These are phyloP conservation scores for Sugiyamaella pinicola DNA, from an alignment of 1,139 yeast genomes.

Conservation along the genomic window DNA sequence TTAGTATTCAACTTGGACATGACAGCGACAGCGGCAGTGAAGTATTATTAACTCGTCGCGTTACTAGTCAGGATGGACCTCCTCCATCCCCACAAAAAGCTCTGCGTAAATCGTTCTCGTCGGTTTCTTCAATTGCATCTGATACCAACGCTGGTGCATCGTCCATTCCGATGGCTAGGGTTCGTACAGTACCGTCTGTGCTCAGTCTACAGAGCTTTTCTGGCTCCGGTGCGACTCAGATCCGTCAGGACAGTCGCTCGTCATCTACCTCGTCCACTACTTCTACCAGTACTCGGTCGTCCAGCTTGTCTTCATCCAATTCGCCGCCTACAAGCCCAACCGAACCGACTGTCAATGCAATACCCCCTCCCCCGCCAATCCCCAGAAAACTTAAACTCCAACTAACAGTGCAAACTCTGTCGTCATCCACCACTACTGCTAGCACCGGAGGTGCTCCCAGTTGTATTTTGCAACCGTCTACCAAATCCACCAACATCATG, in stretches of 20 bases:
- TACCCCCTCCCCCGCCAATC: constrained; percentile 26
- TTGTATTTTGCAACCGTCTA: constrained; percentile 6
- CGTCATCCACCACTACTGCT: background rate
- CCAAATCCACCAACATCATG: constrained; percentile 4
- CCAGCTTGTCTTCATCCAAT: constrained; percentile 4
- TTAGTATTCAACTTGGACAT: constrained; percentile 16
- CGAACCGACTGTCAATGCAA: background rate
- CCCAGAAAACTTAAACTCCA: constrained; percentile 20
- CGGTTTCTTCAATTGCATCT: background rate
- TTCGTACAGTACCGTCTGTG: constrained; percentile 6
- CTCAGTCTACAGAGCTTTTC: no score
- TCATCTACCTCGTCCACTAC: constrained; percentile 14
- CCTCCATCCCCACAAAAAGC: constrained; percentile 4
- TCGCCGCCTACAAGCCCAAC: constrained; percentile 1
- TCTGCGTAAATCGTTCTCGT: background rate
- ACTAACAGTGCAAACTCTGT: background rate
- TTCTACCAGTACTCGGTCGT: constrained; percentile 1
- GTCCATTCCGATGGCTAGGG: constrained; percentile 8
- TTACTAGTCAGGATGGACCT: background rate
- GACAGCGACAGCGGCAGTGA: background rate
- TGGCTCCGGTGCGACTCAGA: background rate
- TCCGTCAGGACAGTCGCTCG: constrained; percentile 13
- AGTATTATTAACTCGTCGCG: background rate
- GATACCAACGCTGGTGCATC: background rate
- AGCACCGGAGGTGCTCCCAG: background rate